Base-by-base conservation (phyloP, 768 basidiomycete genomes). In the Phylloporus sp. region DNA sequence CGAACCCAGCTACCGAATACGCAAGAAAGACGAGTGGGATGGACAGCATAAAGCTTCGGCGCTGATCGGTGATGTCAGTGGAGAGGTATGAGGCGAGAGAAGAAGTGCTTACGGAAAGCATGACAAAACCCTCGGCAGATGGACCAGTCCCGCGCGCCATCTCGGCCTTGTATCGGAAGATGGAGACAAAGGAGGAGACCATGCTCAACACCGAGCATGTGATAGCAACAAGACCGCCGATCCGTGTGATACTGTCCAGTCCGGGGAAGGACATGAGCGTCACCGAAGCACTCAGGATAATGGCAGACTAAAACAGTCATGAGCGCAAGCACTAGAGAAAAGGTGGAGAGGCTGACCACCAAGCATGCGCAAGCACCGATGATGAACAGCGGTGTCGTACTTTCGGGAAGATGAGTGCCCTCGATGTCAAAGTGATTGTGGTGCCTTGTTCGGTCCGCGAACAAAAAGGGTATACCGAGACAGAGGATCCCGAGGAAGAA, bases 261-360 rank as follows among this genome's bases (percentile, higher is more conserved):
- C 84, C 86, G 59, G 90, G 88, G 47, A 92, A 76, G 45, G 86
- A 80, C 64, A 92, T 78, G 70, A 91, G 84, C 24, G 88, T 90
- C 50, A 90, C 85, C 35, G 88, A 87, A 28, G 88, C 85, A 58
- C 90, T 90, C 52, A 91, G 72, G 22, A 91, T 77, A 52, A 91
- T 77, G 26, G 89, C 89, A 59, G 88, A 87, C 89, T 91, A 66
- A 32, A 47, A 39, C 8, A 18, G 27, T 16, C 39, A 44, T 62
- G 27, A 59, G 52, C 18, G 1, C 16, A 6, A 18, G 2, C 13
- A 52, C 32, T 27, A 46, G n/a, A 27, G 39, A 28, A 42, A 2
- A 27, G 42, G 27, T 35, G 10, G 20, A 22, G 45, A 43, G 48
- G 73, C 84, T 72, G 67, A 85, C 85, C 62, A 82, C 76, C 11